Base-by-base conservation (phyloP, 1,284 basidiomycete species). In the Psilocybe mexicana region DNA sequence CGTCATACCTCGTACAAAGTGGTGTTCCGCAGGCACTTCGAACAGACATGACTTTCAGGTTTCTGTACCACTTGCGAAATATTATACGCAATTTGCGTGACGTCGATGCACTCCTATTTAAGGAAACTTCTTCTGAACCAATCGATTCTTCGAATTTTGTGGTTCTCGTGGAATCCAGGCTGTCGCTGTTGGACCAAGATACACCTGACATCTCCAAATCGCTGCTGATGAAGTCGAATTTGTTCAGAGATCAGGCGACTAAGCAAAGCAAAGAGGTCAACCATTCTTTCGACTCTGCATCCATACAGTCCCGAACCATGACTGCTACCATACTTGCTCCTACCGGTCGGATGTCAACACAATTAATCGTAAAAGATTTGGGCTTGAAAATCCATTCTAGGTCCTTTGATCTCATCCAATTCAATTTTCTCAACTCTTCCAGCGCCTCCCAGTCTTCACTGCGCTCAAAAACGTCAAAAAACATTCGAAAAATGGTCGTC, bases 1-100 rank as follows among this genome's bases (percentile, higher is more conserved):
- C 90, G 2, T 91, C 90, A 1, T 92, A 86, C 67, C 79, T 93
- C 42, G 82, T 93, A 28, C 91, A 92, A 68, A 79, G 77, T 52
- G 91, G 90, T 2, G 73, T 79, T 10, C 88, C 90, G 2, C 81
- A 85, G 52, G 69, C 76, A 43, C 67, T 92, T 44, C 87, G 92
- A 28, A 82, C 80, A 25, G 84, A 90, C 62, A 72, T 79, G 1
- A 76, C 77, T 2, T 90, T 91, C 75, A 86, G 85, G 61, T 84
- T 92, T 55, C 72, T 93, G 26, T 85, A 88, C 59, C 85, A 92
- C 66, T 77, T 92, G 36, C 86, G 91, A 10, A 78, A 82, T 62
- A 80, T 81, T 65, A 70, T 87, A 36, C 78, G 75, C 70, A 70
- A 73, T 52, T 44, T 74, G 18, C 59, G 65, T 33, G 57, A 61